Percentiles rank a stretch among this genome's conserved stretches.
Conservation (phyloP, 139 green algal species). For the Chlamydomonas incerta region DNA sequence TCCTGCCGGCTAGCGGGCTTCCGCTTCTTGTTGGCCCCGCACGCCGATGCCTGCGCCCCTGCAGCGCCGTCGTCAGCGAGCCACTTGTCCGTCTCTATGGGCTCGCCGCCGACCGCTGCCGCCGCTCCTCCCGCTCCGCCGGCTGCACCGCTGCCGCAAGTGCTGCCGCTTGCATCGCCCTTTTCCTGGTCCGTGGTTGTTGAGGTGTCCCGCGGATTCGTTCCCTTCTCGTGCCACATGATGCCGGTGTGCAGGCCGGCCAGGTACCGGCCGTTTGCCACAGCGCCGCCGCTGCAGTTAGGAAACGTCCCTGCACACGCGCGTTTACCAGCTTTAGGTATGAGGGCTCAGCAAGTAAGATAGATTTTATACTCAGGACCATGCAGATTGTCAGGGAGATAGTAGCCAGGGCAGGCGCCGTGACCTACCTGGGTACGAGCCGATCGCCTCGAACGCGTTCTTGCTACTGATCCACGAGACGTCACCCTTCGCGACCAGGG, state of each 20-base stretch:
- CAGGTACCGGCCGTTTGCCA: constrained; percentile 16
- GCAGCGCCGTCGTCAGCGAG: neutral
- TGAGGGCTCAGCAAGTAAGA: neutral
- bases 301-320: neutral
- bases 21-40: neutral
- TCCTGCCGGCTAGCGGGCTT: constrained; percentile 1
- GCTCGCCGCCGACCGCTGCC: constrained; percentile 2
- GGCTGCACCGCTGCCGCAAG: neutral
- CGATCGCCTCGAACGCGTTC: neutral
- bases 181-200: constrained; percentile 11
- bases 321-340: neutral
- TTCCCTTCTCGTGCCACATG: neutral
- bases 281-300: constrained; percentile 6
- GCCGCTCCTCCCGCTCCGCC: neutral
- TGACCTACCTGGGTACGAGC: constrained; percentile 4
- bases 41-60: neutral
- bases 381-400: too few species aligned
- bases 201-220: constrained; percentile 3
- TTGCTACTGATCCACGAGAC: constrained; percentile 11
- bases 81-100: constrained; percentile 4
- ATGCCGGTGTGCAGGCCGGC: constrained; percentile 6
- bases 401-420: neutral
- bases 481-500: neutral
- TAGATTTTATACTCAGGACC: neutral
- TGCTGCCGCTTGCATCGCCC: neutral